Conservation (phyloP, 495 filamentous ascomycete genomes). For the Lasiosphaeriaceae sp. region DNA sequence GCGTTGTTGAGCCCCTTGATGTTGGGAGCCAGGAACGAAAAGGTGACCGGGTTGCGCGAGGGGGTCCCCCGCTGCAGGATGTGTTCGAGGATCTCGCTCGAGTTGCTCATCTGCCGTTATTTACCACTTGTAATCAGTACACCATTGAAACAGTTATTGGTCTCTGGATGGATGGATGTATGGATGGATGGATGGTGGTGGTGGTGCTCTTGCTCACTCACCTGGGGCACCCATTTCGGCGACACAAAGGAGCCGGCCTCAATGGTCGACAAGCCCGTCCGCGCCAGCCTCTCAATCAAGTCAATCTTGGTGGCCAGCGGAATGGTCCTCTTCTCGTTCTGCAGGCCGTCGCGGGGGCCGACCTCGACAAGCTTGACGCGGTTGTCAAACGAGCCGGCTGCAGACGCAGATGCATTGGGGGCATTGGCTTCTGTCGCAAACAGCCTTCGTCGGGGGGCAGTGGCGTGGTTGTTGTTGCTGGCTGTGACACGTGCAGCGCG, state of each 20-base stretch:
- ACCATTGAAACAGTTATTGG: no score
- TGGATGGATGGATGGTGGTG: background rate
- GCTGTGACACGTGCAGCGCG: background rate
- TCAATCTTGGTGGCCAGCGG: slow-evolving; percentile 80
- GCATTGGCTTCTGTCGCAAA: background rate
- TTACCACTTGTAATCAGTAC: slow-evolving; percentile 4
- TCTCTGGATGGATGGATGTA: no score
- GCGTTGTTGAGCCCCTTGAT: slow-evolving; percentile 66
- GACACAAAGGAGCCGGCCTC: slow-evolving; percentile 94
- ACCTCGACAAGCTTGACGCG: slow-evolving; percentile 79
- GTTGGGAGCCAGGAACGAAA: slow-evolving; percentile 93
- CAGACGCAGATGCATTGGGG: background rate
- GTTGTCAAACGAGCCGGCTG: slow-evolving; percentile 30
- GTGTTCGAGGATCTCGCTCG: slow-evolving; percentile 72
- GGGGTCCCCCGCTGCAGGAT: slow-evolving; percentile 66
- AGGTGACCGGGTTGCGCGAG: slow-evolving; percentile 66
- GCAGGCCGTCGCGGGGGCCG: slow-evolving; percentile 87
- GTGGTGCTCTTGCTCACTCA: slow-evolving; percentile 34
- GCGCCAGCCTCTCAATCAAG: slow-evolving; percentile 73
- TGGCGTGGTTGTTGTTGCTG: background rate
- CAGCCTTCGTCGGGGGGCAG: background rate
- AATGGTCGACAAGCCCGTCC: slow-evolving; percentile 79
- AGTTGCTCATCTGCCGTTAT: slow-evolving; percentile 80
- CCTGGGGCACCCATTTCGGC: slow-evolving; percentile 98
- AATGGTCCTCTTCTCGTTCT: slow-evolving; percentile 89